These are phyloP conservation scores for Russula lepida DNA, from an alignment of 768 basidiomycete species.

Conservation along the genomic window DNA sequence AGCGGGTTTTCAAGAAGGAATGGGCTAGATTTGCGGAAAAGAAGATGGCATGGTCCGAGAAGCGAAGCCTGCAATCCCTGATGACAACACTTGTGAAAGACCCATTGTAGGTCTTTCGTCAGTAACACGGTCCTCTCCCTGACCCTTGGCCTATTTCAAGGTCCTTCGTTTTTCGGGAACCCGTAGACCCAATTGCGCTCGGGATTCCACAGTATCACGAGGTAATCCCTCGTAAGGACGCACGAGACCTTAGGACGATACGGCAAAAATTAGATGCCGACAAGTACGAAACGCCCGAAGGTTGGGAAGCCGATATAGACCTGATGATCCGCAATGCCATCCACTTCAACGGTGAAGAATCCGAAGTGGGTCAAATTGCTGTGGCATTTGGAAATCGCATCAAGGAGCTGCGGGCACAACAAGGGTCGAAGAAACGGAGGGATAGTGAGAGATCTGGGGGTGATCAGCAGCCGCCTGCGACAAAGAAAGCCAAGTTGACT, in stretches of 20 bases:
- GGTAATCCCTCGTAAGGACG: constrained; percentile 75
- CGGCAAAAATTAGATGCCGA: constrained; percentile 72
- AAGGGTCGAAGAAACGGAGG: constrained; percentile 60
- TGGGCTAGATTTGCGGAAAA: constrained; percentile 72
- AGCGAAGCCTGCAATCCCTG: constrained; percentile 63
- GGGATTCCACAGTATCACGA: constrained; percentile 86
- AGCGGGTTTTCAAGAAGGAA: constrained; percentile 72
- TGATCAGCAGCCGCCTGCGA: constrained; percentile 43
- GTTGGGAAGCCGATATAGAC: constrained; percentile 76
- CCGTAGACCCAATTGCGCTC: constrained; percentile 80
- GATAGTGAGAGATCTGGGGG: constrained; percentile 57
- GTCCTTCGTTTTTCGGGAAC: constrained; percentile 70
- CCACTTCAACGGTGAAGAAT: constrained; percentile 77
- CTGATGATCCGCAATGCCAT: constrained; percentile 87
- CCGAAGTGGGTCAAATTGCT: constrained; percentile 66
- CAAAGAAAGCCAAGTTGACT: constrained; percentile 58
- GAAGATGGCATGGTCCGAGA: constrained; percentile 72
- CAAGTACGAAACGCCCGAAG: constrained; percentile 70
- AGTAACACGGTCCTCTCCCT: constrained; percentile 3
- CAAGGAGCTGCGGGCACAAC: constrained; percentile 42
- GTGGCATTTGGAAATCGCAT: constrained; percentile 41
- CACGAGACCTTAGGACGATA: constrained; percentile 80
- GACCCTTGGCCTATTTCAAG: constrained; percentile 29
- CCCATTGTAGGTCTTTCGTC: constrained; percentile 40
- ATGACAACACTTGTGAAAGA: constrained; percentile 66